phyloP scores from a whole-genome alignment of 2,329 filamentous ascomycete species.

The Diaporthe australafricana region DNA sequence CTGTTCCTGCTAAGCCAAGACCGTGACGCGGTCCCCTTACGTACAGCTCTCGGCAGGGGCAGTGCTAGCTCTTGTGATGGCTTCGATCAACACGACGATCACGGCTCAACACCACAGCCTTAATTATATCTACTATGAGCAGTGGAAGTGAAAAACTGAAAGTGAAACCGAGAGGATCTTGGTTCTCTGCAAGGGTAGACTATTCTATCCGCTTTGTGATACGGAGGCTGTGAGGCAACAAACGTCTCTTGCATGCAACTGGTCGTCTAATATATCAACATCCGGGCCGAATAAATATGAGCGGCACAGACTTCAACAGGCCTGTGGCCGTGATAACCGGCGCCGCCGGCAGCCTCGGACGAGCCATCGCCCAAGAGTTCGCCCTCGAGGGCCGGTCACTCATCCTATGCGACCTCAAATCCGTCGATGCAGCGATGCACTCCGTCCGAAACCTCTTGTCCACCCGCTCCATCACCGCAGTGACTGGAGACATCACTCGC shows the following conservation, averaged over 20 bases:
- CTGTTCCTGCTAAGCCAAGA: slow-evolving; percentile 20
- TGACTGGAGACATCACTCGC: slow-evolving; percentile 25
- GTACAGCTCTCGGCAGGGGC: slow-evolving; percentile 26
- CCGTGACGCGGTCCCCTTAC: slow-evolving; percentile 29
- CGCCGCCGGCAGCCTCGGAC: neutral
- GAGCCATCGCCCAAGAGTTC: slow-evolving; percentile 20
- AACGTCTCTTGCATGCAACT: neutral
- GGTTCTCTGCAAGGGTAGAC: neutral
- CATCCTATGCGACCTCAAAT: slow-evolving; percentile 22
- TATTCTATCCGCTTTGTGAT: neutral
- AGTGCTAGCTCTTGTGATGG: slow-evolving; percentile 12
- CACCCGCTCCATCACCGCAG: slow-evolving; percentile 13
- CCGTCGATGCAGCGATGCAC: slow-evolving; percentile 22
- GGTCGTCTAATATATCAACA: neutral
- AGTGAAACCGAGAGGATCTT: neutral
- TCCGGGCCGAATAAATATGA: neutral
- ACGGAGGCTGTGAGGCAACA: neutral
- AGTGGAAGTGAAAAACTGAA: neutral
- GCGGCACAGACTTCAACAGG: neutral
- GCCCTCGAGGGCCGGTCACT: slow-evolving; percentile 18
- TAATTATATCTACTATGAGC: neutral
- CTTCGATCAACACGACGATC: neutral
- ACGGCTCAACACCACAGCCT: no score
- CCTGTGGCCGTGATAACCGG: slow-evolving; percentile 19
- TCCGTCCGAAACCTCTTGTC: slow-evolving; percentile 14